Conservation (phyloP, 139 green algal species). For the Spirogloea muscicola region DNA sequence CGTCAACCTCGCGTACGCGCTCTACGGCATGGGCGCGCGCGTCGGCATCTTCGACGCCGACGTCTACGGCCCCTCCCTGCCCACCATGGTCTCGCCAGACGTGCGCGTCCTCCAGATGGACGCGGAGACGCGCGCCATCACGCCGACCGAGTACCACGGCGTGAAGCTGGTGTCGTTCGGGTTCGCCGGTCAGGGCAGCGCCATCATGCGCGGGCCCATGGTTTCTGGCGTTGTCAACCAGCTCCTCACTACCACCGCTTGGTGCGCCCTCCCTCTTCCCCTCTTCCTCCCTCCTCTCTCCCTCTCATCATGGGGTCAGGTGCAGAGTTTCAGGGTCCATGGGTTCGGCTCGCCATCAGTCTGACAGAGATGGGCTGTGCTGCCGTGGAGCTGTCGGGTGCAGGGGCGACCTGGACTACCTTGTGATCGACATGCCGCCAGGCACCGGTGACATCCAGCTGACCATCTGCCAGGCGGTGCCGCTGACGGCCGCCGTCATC, state of each 20-base stretch:
- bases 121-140: slow-evolving; percentile 60
- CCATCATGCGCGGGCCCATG: slow-evolving; percentile 98
- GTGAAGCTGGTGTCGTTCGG: slow-evolving; percentile 97
- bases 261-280: too few relatives aligned
- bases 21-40: slow-evolving; percentile 90
- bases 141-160: slow-evolving; percentile 84
- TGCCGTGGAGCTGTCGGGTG: too few relatives aligned
- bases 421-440: slow-evolving; percentile 95
- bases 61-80: slow-evolving; percentile 94
- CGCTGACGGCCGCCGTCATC: slow-evolving; percentile 90
- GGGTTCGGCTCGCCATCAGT: too few relatives aligned
- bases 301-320: too few relatives aligned
- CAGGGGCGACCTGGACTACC: slow-evolving; percentile 93
- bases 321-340: too few relatives aligned
- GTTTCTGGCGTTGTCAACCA: slow-evolving; percentile 92
- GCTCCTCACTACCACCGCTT: slow-evolving; percentile 76
- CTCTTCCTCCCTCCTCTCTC: neutral
- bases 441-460: slow-evolving; percentile 98
- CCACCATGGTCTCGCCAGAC: slow-evolving; percentile 89
- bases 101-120: slow-evolving; percentile 60
- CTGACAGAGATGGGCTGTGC: too few relatives aligned
- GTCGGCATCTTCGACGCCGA: slow-evolving; percentile 96
- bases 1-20: slow-evolving; percentile 95
- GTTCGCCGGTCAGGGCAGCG: slow-evolving; percentile 90
- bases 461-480: slow-evolving; percentile 85